Conservation (phyloP, 2,329 filamentous ascomycete genomes). For the Fusarium tuaranense region DNA sequence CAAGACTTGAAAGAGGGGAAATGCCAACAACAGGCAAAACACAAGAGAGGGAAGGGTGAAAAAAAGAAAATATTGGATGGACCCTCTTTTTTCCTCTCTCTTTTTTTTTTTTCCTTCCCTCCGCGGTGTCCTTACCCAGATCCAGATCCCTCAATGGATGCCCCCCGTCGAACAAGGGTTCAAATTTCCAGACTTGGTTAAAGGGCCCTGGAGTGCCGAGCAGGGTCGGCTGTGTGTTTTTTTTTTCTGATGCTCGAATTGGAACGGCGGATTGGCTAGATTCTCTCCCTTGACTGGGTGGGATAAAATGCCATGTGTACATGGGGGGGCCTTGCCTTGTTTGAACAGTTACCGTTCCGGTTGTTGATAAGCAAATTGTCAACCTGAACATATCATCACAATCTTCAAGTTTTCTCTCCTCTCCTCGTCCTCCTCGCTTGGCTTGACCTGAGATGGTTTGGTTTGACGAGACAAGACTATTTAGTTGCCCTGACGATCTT, state of each 20-base stretch:
- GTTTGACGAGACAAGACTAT: not conserved
- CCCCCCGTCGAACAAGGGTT: slow-evolving; percentile 6
- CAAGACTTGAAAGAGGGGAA: not conserved
- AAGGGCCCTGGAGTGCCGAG: slow-evolving; percentile 10
- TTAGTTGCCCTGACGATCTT: slow-evolving; percentile 1
- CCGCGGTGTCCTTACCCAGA: not conserved
- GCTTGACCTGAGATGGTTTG: not conserved
- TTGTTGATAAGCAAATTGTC: not conserved
- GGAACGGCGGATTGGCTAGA: slow-evolving; percentile 12
- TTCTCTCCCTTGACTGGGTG: not conserved
- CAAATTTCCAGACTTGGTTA: slow-evolving; percentile 6
- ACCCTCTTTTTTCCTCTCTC: not conserved
- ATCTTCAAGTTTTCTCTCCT: not conserved
- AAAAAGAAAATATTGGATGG: not conserved
- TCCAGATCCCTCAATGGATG: slow-evolving; percentile 8
- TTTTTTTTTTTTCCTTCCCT: not conserved
- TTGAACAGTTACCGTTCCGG: not conserved
- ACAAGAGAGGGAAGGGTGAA: not conserved
- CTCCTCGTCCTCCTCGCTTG: not conserved
- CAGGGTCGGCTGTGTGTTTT: not conserved
- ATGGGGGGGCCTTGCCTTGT: not conserved
- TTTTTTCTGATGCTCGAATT: slow-evolving; percentile 2
- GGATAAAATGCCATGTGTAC: not conserved
- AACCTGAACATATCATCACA: not conserved
- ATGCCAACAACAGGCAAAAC: not conserved